Evolutionary conservation across 208 protist species (phyloP).

Genomic region (Crithidia brevicula): DNA sequence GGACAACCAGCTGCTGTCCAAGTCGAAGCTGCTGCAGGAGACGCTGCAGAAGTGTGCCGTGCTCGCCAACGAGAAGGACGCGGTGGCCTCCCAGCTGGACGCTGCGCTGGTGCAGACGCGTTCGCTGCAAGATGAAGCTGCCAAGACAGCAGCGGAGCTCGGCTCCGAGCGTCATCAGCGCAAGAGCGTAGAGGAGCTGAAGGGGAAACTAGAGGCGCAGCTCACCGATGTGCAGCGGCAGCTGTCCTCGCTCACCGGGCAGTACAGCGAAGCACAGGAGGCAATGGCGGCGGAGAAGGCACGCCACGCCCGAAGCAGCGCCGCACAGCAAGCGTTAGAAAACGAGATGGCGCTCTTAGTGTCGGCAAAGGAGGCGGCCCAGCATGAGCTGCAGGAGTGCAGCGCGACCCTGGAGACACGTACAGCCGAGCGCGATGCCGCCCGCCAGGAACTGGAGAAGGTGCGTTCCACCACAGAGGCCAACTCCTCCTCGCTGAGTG

Average conservation of each 20-base stretch:
- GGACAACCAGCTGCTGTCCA: conserved; percentile 28
- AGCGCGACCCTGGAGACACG: conserved; percentile 3
- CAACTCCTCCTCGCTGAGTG: conserved; percentile 13
- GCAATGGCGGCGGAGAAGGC: conserved; percentile 18
- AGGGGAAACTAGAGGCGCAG: conserved; percentile 16
- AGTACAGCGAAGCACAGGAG: conserved; percentile 13
- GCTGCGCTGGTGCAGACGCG: conserved; percentile 15
- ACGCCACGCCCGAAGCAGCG: conserved; percentile 14
- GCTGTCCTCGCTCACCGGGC: conserved; percentile 1
- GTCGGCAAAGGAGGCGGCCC: conserved; percentile 7
- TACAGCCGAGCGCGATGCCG: conserved; percentile 14
- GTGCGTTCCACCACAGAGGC: conserved; percentile 13
- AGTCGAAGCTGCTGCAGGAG: conserved; percentile 34
- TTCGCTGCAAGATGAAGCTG: conserved; percentile 17
- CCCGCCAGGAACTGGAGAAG: not conserved
- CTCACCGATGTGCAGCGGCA: conserved; percentile 17
- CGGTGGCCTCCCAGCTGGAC: conserved; percentile 7
- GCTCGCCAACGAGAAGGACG: conserved; percentile 35
- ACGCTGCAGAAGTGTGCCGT: conserved; percentile 33
- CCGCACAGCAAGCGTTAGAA: conserved; percentile 23
- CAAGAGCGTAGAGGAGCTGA: not conserved
- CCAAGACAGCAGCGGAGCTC: conserved; percentile 16
- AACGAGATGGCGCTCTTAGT: conserved; percentile 28
- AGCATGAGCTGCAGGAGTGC: conserved; percentile 25
- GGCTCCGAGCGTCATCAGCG: conserved; percentile 21